Percentiles rank a stretch among this genome's conserved stretches.
phyloP scores from a whole-genome alignment of 768 basidiomycete species.

The Lanmaoa rubissima region DNA sequence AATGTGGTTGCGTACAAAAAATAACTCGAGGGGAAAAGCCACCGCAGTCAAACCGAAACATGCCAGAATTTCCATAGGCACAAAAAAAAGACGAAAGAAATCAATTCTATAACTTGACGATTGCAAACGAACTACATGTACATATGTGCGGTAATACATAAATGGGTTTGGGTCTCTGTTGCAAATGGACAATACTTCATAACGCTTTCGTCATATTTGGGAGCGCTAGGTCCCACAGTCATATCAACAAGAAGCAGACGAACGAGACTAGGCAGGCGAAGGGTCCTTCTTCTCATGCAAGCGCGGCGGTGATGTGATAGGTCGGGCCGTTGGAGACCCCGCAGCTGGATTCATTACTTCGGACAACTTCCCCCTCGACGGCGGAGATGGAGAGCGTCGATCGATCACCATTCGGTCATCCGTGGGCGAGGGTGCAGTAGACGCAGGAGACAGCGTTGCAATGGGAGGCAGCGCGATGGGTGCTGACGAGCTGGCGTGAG shows the following conservation, averaged over 20 bases:
- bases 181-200: conserved; percentile 25
- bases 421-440: conserved; percentile 54
- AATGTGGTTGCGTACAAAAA: background rate
- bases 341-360: conserved; percentile 50
- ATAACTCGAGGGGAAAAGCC: background rate
- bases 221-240: conserved; percentile 1
- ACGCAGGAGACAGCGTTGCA: conserved; percentile 62
- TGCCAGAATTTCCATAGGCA: background rate
- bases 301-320: conserved; percentile 54
- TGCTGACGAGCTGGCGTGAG: conserved; percentile 35
- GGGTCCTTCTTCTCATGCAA: conserved; percentile 33
- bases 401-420: conserved; percentile 36
- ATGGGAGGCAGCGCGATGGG: conserved; percentile 67
- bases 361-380: conserved; percentile 51
- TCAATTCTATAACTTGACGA: conserved; percentile 13
- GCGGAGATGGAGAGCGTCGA: conserved; percentile 47
- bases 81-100: background rate
- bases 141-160: conserved; percentile 31
- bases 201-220: conserved; percentile 19
- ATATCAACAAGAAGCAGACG: conserved; percentile 13
- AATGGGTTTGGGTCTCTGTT: conserved; percentile 14
- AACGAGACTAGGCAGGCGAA: conserved; percentile 21
- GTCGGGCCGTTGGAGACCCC: conserved; percentile 51
- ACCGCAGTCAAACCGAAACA: background rate
- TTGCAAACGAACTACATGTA: conserved; percentile 27